phyloP scores from a whole-genome alignment of 2,329 filamentous ascomycete genomes.

The Akanthomyces uredinophilus region DNA sequence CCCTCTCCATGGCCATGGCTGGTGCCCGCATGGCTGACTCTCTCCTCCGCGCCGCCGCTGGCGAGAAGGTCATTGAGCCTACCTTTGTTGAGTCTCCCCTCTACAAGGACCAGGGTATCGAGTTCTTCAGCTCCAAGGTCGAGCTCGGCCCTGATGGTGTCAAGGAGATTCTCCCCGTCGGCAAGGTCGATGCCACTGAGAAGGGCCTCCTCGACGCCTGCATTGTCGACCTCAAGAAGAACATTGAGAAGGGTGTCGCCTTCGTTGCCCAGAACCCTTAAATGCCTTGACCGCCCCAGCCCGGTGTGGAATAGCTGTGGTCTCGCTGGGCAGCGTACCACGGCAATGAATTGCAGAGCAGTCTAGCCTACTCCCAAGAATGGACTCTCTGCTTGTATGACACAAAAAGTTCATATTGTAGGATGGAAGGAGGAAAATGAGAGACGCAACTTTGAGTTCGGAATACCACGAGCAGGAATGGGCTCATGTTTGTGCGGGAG shows the following conservation, averaged over 20 bases:
- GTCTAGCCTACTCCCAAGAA: background rate
- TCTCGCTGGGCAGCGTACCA: background rate
- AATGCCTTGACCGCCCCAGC: conserved; percentile 20
- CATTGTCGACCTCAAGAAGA: conserved; percentile 82
- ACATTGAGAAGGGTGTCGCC: conserved; percentile 83
- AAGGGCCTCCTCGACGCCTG: conserved; percentile 82
- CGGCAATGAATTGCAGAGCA: background rate
- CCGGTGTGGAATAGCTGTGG: background rate
- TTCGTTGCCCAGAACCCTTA: conserved; percentile 57
- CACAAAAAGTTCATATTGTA: conserved; percentile 3
- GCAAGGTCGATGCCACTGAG: conserved; percentile 79
- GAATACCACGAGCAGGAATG: conserved; percentile 13
- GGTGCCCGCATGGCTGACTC: conserved; percentile 82
- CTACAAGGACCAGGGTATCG: conserved; percentile 96
- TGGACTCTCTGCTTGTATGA: conserved; percentile 9
- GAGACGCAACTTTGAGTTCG: conserved; percentile 9
- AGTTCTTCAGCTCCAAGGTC: conserved; percentile 94
- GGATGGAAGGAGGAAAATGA: conserved; percentile 11
- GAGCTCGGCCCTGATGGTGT: conserved; percentile 96
- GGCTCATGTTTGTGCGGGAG: conserved; percentile 2
- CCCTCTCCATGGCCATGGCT: conserved; percentile 97
- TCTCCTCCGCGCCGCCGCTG: conserved; percentile 85
- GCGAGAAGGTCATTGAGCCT: conserved; percentile 93
- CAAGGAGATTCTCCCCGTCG: conserved; percentile 85
- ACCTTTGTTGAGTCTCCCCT: conserved; percentile 95